phyloP scores from a whole-genome alignment of 2,329 filamentous ascomycete genomes.

The Fusarium nematophilum region DNA sequence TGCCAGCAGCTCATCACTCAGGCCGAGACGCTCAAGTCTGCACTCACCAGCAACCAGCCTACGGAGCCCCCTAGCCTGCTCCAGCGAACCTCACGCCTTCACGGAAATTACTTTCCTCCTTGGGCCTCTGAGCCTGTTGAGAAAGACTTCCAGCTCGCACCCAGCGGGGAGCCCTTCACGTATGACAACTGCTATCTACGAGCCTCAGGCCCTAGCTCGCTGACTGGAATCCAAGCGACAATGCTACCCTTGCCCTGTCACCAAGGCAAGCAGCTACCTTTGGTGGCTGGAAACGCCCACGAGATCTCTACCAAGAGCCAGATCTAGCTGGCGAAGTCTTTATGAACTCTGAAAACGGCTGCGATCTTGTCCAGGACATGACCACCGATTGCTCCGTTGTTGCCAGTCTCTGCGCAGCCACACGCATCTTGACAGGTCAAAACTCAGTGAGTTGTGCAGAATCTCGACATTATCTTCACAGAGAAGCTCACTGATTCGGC shows the following conservation, averaged over 20 bases:
- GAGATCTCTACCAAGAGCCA: conserved; percentile 61
- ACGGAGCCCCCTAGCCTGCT: conserved; percentile 62
- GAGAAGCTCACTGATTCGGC: conserved; percentile 1
- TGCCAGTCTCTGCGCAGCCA: conserved; percentile 88
- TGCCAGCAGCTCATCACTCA: conserved; percentile 75
- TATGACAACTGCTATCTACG: conserved; percentile 53
- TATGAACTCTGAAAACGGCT: conserved; percentile 68
- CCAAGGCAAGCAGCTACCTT: conserved; percentile 80
- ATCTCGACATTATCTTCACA: not conserved
- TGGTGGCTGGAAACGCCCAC: conserved; percentile 82
- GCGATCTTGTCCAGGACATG: conserved; percentile 93
- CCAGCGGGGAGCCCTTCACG: conserved; percentile 69
- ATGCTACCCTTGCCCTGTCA: conserved; percentile 77
- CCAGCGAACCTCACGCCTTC: conserved; percentile 80
- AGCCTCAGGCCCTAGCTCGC: not conserved
- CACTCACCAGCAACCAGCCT: conserved; percentile 17
- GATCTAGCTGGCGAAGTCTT: conserved; percentile 53
- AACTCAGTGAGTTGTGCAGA: conserved; percentile 65
- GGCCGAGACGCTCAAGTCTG: conserved; percentile 80
- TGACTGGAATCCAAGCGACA: conserved; percentile 65
- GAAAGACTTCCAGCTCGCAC: conserved; percentile 68
- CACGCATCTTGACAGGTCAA: conserved; percentile 75
- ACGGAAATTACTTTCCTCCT: conserved; percentile 85
- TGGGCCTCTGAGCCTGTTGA: conserved; percentile 76
- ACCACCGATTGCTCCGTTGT: conserved; percentile 98